Conservation (phyloP, 129 eudicot genomes). For the Ambrosia trifida region DNA sequence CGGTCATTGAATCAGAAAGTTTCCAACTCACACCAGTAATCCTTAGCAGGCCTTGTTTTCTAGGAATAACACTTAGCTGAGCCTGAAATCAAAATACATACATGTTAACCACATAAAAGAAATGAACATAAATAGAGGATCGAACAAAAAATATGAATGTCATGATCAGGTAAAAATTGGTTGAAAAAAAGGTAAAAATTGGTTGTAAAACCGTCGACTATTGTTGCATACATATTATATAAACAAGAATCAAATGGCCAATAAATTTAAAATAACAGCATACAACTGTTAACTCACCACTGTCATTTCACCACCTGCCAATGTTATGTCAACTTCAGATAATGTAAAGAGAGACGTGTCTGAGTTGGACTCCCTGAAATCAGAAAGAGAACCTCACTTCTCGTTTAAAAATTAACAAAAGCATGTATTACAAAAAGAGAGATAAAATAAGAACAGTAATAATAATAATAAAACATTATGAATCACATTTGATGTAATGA, state of each 20-base stretch:
- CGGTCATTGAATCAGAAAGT: conserved; percentile 79
- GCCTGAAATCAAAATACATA: conserved; percentile 53
- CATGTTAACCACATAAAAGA: neutral
- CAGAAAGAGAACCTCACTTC: conserved; percentile 6
- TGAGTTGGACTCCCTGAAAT: conserved; percentile 57
- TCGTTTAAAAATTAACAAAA: too few species aligned
- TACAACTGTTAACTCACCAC: conserved; percentile 54
- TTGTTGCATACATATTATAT: conserved; percentile 12
- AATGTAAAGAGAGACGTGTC: conserved; percentile 44
- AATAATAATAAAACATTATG: neutral
- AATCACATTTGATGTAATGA: neutral
- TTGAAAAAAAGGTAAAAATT: too few species aligned
- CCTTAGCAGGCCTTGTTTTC: conserved; percentile 67
- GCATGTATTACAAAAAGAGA: neutral
- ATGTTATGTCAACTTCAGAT: conserved; percentile 66
- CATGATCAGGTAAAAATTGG: conserved; percentile 5
- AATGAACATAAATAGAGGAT: neutral
- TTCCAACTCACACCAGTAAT: conserved; percentile 94
- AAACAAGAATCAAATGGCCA: conserved; percentile 7
- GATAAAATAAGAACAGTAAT: neutral
- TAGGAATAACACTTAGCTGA: conserved; percentile 76
- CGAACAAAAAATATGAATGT: neutral
- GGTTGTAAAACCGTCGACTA: neutral
- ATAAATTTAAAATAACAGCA: neutral
- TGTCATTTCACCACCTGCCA: conserved; percentile 71